A percentile compares a stretch with the other conserved stretches of the same genome.
Evolutionary conservation across 163 green algal species (phyloP).

Genomic region (Prototheca wickerhamii): DNA sequence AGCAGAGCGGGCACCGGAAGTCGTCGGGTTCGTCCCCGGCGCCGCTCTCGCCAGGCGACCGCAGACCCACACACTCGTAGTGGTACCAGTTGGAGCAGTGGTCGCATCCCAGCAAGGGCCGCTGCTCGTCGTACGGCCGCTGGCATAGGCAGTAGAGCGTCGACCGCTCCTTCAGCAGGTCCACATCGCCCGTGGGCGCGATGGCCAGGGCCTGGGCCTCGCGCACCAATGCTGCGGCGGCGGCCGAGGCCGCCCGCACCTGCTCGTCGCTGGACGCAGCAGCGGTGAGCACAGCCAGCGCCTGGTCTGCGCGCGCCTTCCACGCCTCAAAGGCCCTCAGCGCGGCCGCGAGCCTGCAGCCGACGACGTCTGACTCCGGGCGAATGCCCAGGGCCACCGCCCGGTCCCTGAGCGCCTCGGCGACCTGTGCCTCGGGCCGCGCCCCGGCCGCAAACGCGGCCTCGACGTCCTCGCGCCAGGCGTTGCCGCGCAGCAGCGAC

Average conservation of each 20-base stretch:
- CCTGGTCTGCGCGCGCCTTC: constrained; percentile 8
- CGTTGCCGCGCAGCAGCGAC: constrained; percentile 22
- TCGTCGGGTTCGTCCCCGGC: constrained; percentile 31
- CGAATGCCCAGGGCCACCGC: constrained; percentile 17
- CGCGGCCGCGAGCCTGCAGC: constrained; percentile 9
- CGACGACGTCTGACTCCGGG: constrained; percentile 15
- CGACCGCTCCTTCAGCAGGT: constrained; percentile 28
- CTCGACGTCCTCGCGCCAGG: constrained; percentile 13
- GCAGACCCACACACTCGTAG: constrained; percentile 41
- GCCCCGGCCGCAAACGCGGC: neutral
- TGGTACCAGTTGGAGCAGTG: constrained; percentile 45
- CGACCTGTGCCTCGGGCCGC: constrained; percentile 9
- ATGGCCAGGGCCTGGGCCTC: constrained; percentile 16
- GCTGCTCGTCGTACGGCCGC: constrained; percentile 33
- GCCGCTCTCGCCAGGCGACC: constrained; percentile 15
- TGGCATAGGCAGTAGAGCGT: constrained; percentile 46
- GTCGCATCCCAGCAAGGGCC: constrained; percentile 41
- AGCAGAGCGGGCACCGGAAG: constrained; percentile 46
- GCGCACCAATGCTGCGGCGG: constrained; percentile 11
- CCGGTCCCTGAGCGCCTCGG: constrained; percentile 30
- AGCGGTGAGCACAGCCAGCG: neutral
- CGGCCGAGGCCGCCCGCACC: constrained; percentile 1
- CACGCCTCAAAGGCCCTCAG: constrained; percentile 13
- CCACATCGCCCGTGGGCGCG: constrained; percentile 14
- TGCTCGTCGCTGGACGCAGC: neutral